These are phyloP conservation scores for Tolypocladium paradoxum DNA, from an alignment of 2,329 filamentous ascomycete genomes.

Conservation along the genomic window DNA sequence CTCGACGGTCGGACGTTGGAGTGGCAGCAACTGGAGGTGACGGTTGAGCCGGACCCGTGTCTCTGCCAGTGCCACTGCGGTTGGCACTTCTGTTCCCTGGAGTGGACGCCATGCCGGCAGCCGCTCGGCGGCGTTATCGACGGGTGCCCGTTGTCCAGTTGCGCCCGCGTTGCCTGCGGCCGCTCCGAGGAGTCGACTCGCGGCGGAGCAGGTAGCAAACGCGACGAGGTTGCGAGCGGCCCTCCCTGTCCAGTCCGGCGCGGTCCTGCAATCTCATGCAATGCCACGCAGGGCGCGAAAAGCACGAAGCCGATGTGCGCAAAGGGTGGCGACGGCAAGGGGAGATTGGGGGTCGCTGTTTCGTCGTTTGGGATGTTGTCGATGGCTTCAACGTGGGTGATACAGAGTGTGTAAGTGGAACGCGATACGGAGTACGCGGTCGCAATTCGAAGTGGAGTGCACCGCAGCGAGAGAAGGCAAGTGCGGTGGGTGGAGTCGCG, in stretches of 20 bases:
- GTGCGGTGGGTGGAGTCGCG: too few relatives aligned
- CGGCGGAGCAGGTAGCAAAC: background rate
- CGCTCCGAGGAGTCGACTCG: background rate
- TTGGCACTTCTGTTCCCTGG: background rate
- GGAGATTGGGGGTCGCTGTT: background rate
- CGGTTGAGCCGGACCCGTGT: background rate
- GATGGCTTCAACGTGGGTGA: background rate
- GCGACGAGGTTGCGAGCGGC: background rate
- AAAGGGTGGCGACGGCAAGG: background rate
- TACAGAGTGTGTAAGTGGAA: background rate
- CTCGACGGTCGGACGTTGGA: conserved; percentile 17
- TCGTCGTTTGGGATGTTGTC: background rate
- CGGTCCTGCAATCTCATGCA: background rate
- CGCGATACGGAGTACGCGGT: background rate
- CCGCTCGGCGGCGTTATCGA: background rate
- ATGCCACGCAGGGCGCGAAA: background rate
- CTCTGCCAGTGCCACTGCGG: background rate
- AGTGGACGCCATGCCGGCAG: background rate
- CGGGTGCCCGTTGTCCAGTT: background rate
- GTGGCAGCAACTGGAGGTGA: conserved; percentile 1
- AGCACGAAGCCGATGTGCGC: background rate
- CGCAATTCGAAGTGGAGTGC: background rate
- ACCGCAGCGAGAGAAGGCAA: background rate
- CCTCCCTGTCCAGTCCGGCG: background rate
- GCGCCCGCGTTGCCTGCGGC: background rate